A percentile compares a stretch with the other conserved stretches of the same genome.
These are phyloP conservation scores for Spathaspora sp. DNA, from an alignment of 1,139 yeast genomes.

Conservation along the genomic window DNA sequence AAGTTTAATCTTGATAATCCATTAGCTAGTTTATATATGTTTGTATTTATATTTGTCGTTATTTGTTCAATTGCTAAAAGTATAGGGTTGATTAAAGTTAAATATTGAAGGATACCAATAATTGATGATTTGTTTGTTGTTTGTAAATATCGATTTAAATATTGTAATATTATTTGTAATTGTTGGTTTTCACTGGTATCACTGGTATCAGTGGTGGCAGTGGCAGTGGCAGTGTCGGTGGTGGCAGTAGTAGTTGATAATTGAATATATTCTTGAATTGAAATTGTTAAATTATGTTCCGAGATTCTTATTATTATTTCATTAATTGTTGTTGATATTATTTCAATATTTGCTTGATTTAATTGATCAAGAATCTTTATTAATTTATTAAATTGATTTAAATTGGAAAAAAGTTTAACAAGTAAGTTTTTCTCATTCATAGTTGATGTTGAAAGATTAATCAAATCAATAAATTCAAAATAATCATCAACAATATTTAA, in stretches of 20 bases:
- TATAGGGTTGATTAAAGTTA: conserved; percentile 33
- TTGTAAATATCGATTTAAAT: conserved; percentile 15
- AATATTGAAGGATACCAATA: conserved; percentile 32
- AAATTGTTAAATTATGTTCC: conserved; percentile 20
- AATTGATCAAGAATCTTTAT: conserved; percentile 37
- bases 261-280: conserved; percentile 7
- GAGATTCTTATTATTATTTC: conserved; percentile 32
- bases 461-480: conserved; percentile 30
- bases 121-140: conserved; percentile 21
- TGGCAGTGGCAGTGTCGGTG: conserved; percentile 2
- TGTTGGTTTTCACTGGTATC: conserved; percentile 1
- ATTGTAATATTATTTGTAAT: conserved; percentile 11
- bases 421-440: conserved; percentile 17
- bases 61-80: conserved; percentile 24
- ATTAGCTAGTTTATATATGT: conserved; percentile 23
- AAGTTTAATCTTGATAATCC: conserved; percentile 33
- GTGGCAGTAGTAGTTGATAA: conserved; percentile 1
- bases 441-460: conserved; percentile 21
- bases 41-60: conserved; percentile 12
- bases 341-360: conserved; percentile 25
- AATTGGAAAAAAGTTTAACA: conserved; percentile 26
- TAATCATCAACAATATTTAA: conserved; percentile 22
- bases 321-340: conserved; percentile 28
- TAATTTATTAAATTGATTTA: conserved; percentile 33
- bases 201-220: background rate